Conservation (phyloP, 1,139 yeast species). For the Geotrichum restrictum region DNA sequence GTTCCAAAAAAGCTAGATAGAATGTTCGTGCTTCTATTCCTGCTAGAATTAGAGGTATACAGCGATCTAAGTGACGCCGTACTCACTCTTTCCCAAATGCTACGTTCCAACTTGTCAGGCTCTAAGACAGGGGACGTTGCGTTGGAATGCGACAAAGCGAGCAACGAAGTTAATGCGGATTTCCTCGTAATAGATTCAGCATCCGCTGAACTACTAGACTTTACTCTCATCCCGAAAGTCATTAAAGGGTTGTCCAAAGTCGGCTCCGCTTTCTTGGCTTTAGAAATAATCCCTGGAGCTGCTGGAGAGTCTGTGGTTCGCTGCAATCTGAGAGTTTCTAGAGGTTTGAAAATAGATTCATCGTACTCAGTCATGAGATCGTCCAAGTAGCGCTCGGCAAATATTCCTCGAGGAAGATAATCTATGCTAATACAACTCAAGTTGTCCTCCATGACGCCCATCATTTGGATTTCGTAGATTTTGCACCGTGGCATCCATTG, state of each 20-base stretch:
- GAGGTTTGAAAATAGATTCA: slow-evolving; percentile 36
- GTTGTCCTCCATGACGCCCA: slow-evolving; percentile 95
- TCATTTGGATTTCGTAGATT: slow-evolving; percentile 93
- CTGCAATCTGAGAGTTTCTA: slow-evolving; percentile 26
- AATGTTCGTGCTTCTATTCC: too few species aligned
- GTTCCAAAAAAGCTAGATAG: too few species aligned
- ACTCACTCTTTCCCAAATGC: not conserved
- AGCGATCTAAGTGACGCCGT: slow-evolving; percentile 1
- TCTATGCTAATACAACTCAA: slow-evolving; percentile 61
- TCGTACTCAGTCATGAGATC: slow-evolving; percentile 68
- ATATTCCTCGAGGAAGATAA: slow-evolving; percentile 39
- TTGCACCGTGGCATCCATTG: slow-evolving; percentile 93
- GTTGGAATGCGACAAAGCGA: not conserved
- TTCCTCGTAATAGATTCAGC: not conserved
- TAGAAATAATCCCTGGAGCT: slow-evolving; percentile 25
- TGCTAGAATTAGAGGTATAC: not conserved
- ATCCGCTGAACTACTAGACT: not conserved
- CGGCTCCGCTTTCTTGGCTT: slow-evolving; percentile 25
- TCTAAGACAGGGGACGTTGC: slow-evolving; percentile 1
- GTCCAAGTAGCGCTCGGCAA: slow-evolving; percentile 36
- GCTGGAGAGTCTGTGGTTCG: slow-evolving; percentile 26
- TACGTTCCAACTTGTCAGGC: not conserved
- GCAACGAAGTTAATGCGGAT: not conserved
- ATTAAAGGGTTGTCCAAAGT: too few species aligned
- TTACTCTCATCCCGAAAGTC: too few species aligned